Percentiles rank a stretch among this genome's conserved stretches.
Evolutionary conservation across 768 basidiomycete genomes (phyloP).

Genomic region (Lentinula lateritia): DNA sequence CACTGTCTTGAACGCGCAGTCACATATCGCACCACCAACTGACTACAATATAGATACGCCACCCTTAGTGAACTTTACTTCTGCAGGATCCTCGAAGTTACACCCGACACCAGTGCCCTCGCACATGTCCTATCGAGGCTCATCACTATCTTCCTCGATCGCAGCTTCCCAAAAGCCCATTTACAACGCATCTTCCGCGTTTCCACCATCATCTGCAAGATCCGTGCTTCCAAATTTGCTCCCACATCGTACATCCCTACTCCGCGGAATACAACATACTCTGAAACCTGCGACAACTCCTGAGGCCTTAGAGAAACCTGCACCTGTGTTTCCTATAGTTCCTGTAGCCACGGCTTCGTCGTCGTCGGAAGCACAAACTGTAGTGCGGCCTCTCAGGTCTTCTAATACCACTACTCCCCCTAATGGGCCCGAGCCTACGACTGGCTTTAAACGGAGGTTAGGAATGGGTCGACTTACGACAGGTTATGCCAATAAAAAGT

Average conservation of each 20-base stretch:
- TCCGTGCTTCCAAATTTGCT: neutral
- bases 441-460: conserved; percentile 47
- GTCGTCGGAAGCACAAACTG: neutral
- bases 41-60: neutral
- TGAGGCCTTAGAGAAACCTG: neutral
- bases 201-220: neutral
- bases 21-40: too few relatives aligned
- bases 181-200: neutral
- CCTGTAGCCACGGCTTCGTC: neutral
- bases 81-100: neutral
- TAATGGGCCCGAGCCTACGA: neutral
- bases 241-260: neutral
- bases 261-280: neutral
- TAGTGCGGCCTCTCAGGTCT: neutral
- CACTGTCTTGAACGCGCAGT: neutral
- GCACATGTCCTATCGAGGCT: neutral
- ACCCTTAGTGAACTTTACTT: neutral
- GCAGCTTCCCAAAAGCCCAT: neutral
- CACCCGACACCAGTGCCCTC: neutral
- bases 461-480: conserved; percentile 52
- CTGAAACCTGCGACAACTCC: neutral
- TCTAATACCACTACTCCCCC: neutral
- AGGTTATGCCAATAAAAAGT: conserved; percentile 66
- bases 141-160: conserved; percentile 7
- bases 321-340: too few relatives aligned